Percentiles rank a stretch among this genome's conserved stretches.
These are phyloP conservation scores for Chlorella sp. DNA, from an alignment of 139 green algal genomes.

Conservation along the genomic window DNA sequence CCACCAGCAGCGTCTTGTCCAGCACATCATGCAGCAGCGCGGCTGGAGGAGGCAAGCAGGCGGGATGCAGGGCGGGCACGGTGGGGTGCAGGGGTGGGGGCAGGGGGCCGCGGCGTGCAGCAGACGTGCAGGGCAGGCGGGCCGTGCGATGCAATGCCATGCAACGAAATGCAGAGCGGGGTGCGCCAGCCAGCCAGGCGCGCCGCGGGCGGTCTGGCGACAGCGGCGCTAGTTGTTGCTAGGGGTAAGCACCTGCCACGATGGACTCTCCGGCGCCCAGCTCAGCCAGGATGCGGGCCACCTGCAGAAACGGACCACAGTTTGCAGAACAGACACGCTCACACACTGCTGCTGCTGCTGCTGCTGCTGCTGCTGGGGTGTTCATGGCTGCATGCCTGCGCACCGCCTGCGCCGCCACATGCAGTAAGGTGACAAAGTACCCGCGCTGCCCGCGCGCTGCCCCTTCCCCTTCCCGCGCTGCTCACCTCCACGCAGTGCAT, in stretches of 20 bases:
- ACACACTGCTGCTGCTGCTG: too few species aligned
- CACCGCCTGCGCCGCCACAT: too few species aligned
- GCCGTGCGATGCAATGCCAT: background rate
- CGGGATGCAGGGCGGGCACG: background rate
- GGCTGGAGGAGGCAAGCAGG: slow-evolving; percentile 12
- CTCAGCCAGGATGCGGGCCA: slow-evolving; percentile 64
- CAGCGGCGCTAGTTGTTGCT: too few species aligned
- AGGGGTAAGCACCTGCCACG: slow-evolving; percentile 48
- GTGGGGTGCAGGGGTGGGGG: too few species aligned
- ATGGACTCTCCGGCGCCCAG: slow-evolving; percentile 68
- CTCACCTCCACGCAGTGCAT: slow-evolving; percentile 57
- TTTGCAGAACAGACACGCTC: too few species aligned
- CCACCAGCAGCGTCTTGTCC: slow-evolving; percentile 49
- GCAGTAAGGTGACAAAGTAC: too few species aligned
- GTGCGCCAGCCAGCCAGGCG: too few species aligned
- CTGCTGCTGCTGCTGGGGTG: too few species aligned
- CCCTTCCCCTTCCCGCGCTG: too few species aligned
- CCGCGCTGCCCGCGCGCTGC: too few species aligned
- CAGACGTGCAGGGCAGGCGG: background rate
- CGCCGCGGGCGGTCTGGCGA: background rate
- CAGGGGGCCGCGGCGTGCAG: too few species aligned
- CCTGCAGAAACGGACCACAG: background rate
- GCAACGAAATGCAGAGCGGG: background rate
- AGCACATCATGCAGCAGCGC: slow-evolving; percentile 76
- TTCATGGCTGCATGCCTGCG: too few species aligned